Evolutionary conservation across 1,284 basidiomycete genomes (phyloP), one percentile per base, ranked within the genome.

Genomic region (Boletus sp.): DNA sequence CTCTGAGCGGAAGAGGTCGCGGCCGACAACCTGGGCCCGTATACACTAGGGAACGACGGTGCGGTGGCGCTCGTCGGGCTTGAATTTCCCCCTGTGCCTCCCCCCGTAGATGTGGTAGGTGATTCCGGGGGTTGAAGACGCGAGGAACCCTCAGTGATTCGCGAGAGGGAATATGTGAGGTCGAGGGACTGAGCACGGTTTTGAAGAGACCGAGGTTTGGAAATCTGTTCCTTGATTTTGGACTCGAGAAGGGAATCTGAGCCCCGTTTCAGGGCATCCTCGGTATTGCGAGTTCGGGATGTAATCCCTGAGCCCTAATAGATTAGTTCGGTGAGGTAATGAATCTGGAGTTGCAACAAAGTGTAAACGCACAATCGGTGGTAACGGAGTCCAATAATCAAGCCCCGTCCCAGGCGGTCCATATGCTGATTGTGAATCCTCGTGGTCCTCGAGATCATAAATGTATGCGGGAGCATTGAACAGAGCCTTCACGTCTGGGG

Each of bases 401-500:
- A 73, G 65, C 20, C 67, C 64, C 20, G 62, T 63, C 48, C 65
- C 68, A 39, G 75, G 70, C 14, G 72, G 71, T 8, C 71, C 76
- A 35, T 81, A 85, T 41, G 72, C 76, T 9, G 76, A 68, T 55
- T 78, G 80, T 38, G 72, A 68, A 52, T 83, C 85, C 48, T 86
- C 79, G 17, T 77, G 80, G 50, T 86, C 81, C 51, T 88, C 84
- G 4, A 88, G 70, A 57, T 85, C 81, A 58, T 87, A 87, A 53
- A 88, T 81, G 58, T 86, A 88, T 9, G 82, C 76, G 27, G 85
- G 82, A 2, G 83, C 81, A 61, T 90, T 91, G 71, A 98, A 97
- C 51, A 97, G 69, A 1, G 94, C 93, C 69, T 97, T 97, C 51
- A 98, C 94, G 61, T 97, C 92, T 0, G 92, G 91, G 4, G 93